These are phyloP conservation scores for Rhizophora mangle DNA, from an alignment of 345 rosid genomes.

Conservation along the genomic window DNA sequence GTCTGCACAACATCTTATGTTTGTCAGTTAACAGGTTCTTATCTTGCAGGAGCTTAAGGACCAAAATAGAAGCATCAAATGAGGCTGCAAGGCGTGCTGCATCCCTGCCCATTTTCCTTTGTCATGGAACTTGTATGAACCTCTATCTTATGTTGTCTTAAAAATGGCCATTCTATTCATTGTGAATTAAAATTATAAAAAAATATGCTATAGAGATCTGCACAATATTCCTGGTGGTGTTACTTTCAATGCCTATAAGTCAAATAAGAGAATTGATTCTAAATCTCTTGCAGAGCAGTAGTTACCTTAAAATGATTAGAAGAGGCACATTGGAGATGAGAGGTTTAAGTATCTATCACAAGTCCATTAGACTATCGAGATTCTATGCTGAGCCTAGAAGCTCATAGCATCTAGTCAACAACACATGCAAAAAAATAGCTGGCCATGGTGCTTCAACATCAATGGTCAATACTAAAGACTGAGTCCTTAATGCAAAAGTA, in stretches of 20 bases:
- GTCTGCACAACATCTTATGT: not conserved
- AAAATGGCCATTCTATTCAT: not conserved
- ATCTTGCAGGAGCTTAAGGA: constrained; percentile 38
- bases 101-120: constrained; percentile 42
- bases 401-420: too few relatives aligned
- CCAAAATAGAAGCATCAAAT: constrained; percentile 35
- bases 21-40: not conserved
- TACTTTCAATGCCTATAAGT: too few relatives aligned
- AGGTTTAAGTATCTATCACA: too few relatives aligned
- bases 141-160: not conserved
- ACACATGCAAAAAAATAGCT: too few relatives aligned
- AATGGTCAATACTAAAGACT: too few relatives aligned
- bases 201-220: not conserved
- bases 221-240: not conserved
- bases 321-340: not conserved
- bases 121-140: constrained; percentile 40
- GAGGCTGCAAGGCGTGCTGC: constrained; percentile 49
- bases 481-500: too few relatives aligned
- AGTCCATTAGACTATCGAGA: too few relatives aligned
- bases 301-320: too few relatives aligned
- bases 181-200: not conserved
- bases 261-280: too few relatives aligned
- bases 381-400: too few relatives aligned
- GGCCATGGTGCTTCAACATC: too few relatives aligned
- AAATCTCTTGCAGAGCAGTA: too few relatives aligned